phyloP scores from a whole-genome alignment of 768 basidiomycete species.

The Exidia glandulosa region DNA sequence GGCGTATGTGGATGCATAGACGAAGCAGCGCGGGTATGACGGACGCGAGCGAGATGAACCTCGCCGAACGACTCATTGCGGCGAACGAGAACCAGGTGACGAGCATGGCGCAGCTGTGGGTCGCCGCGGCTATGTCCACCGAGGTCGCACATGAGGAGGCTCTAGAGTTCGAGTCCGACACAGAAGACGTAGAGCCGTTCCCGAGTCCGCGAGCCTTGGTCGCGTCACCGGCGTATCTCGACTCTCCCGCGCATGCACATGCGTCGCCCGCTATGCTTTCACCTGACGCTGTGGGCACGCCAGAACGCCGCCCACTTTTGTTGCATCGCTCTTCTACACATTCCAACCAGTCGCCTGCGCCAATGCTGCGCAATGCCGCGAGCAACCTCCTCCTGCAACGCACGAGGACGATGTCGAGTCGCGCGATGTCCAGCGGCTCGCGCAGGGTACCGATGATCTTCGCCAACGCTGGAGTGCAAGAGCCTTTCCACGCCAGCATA shows the following conservation, averaged over 20 bases:
- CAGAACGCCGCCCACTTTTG: too few species aligned
- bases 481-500: background rate
- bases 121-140: conserved; percentile 78
- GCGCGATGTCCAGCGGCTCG: background rate
- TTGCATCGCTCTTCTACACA: background rate
- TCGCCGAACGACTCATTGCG: conserved; percentile 78
- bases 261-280: too few species aligned
- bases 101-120: conserved; percentile 96
- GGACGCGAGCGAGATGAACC: conserved; percentile 45
- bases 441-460: background rate
- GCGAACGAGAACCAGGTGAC: conserved; percentile 94
- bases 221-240: too few species aligned
- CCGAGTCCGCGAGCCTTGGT: too few species aligned
- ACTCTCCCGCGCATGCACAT: too few species aligned
- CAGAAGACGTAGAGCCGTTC: background rate
- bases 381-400: background rate
- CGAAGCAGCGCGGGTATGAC: background rate
- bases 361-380: too few species aligned
- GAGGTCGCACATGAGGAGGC: conserved; percentile 3
- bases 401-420: background rate
- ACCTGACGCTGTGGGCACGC: too few species aligned
- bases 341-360: background rate
- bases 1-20: background rate
- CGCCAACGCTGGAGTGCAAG: background rate
- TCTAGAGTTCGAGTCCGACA: background rate